Base-by-base conservation (phyloP, 108 stramenopile genomes). In the Nitzschia inconspicua region DNA sequence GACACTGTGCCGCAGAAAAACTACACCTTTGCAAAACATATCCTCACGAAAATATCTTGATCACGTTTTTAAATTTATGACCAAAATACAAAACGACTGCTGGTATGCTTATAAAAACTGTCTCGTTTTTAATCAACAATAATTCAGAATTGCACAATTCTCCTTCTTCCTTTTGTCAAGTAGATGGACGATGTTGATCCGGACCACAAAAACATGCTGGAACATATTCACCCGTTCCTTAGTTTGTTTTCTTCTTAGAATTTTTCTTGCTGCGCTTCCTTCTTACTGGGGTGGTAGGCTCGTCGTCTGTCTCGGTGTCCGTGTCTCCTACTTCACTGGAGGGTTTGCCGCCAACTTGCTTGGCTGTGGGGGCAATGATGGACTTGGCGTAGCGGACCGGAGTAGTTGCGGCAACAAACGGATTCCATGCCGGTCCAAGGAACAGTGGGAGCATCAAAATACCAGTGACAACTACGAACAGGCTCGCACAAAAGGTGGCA, bases 11-110 rank as follows among this genome's bases (percentile, higher is more conserved):
- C 27, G 52, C 63, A 90, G 86, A 78, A 85, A 59, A 86, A 88
- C 48, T 91, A 88, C 52, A 88, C 90, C 7, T 91, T 91, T 57
- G 90, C 90, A 3, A 91, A 91, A 41, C 90, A 91, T 56, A 91
- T 91, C 66, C 80, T 91, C 10, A 79, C 84, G 30, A 91, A 91
- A 61, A 67, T 91, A n/a, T n/a, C n/a, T n/a, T n/a, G n/a, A n/a
- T n/a, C n/a, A n/a, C n/a, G n/a, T 43, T 60, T 29, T n/a, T 22
- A 34, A 34, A n/a, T 6, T 46, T 7, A 20, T 47, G 57, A 16
- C 16, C 42, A 47, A 63, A 40, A 22, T 25, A 24, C 22, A 44
- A 51, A 6, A 51, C 9, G n/a, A n/a, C n/a, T n/a, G n/a, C n/a
- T n/a, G n/a, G n/a, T n/a, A n/a, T n/a, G n/a, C n/a, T n/a, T n/a